phyloP scores from a whole-genome alignment of 441 rosid genomes.

The Mallotus repandus region DNA sequence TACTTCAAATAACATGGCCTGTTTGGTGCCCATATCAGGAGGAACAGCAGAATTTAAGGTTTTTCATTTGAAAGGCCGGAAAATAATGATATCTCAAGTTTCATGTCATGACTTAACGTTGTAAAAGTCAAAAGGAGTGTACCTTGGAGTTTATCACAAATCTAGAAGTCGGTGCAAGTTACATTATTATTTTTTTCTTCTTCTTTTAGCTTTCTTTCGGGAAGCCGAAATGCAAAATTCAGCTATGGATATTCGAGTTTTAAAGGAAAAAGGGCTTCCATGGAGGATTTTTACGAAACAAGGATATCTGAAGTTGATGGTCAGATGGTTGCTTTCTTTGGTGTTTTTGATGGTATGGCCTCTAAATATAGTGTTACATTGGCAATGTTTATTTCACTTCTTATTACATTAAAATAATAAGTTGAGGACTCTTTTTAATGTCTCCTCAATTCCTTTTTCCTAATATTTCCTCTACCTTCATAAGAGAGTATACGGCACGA shows the following conservation, averaged over 20 bases:
- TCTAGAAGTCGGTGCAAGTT: neutral
- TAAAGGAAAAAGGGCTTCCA: conserved; percentile 75
- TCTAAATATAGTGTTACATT: conserved; percentile 2
- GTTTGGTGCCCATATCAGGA: neutral
- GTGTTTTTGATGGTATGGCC: conserved; percentile 80
- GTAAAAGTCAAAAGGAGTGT: neutral
- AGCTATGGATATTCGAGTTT: conserved; percentile 83
- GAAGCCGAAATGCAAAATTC: conserved; percentile 48
- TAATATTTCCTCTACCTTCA: neutral
- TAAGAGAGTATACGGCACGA: neutral
- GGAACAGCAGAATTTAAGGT: neutral
- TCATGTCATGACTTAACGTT: too few relatives aligned
- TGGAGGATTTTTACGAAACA: conserved; percentile 87
- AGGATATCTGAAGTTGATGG: conserved; percentile 75
- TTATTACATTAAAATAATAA: neutral
- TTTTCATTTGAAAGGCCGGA: neutral
- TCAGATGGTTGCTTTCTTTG: conserved; percentile 88
- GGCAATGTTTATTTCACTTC: conserved; percentile 3
- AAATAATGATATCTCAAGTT: neutral
- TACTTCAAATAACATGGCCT: neutral
- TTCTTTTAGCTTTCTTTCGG: conserved; percentile 48
- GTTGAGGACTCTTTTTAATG: neutral
- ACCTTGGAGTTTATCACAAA: neutral
- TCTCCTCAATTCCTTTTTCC: neutral
- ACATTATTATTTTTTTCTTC: conserved; percentile 1